phyloP scores from a whole-genome alignment of 768 basidiomycete genomes.

The Naganishia vishniacii region DNA sequence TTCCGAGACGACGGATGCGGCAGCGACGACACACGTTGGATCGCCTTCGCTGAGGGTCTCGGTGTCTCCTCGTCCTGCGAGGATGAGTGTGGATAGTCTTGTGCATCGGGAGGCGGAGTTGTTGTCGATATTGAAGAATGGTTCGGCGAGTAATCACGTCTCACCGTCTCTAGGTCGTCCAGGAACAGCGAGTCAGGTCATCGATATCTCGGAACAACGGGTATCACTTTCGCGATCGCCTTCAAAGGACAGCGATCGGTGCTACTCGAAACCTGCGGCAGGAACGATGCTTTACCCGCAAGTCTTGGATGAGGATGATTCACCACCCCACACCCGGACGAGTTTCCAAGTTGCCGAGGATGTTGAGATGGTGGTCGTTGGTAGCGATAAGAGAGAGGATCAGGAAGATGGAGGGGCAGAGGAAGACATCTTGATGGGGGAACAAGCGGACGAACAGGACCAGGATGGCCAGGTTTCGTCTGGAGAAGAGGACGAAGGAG shows the following conservation, averaged over 20 bases:
- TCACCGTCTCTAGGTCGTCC: not conserved
- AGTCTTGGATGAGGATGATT: not conserved
- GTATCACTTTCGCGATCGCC: not conserved
- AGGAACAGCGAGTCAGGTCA: not conserved
- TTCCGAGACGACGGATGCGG: not conserved
- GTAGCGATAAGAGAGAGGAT: not conserved
- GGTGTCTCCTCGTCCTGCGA: not conserved
- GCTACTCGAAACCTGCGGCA: not conserved
- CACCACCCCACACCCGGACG: not conserved
- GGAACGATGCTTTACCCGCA: not conserved
- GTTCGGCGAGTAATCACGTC: not conserved
- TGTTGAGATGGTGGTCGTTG: not conserved
- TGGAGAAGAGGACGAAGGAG: slow-evolving; percentile 7
- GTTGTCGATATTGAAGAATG: not conserved
- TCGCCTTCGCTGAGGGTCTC: not conserved
- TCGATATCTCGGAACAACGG: not conserved
- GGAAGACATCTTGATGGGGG: not conserved
- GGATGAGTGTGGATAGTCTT: slow-evolving; percentile 12
- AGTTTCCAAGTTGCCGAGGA: no score
- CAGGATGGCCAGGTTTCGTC: not conserved
- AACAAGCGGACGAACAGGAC: not conserved
- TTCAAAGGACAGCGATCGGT: not conserved
- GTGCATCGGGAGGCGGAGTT: not conserved
- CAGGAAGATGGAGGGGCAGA: not conserved
- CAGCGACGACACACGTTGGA: not conserved